Conservation (phyloP, 306 rosid species). For the Citrullus amarus region DNA sequence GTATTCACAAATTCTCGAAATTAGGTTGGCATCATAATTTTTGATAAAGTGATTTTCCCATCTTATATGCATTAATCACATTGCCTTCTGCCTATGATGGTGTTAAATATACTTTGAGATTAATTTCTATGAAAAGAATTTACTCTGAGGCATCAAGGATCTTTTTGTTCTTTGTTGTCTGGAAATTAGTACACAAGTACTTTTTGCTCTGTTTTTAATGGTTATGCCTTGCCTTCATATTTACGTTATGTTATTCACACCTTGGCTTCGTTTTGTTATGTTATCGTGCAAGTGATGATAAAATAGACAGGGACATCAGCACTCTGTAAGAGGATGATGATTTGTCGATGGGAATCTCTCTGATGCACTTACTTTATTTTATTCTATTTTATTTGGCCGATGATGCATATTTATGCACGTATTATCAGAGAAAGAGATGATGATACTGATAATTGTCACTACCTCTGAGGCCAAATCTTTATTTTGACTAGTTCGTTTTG, state of each 20-base stretch:
- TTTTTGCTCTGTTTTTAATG: too few species aligned
- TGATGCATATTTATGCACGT: conserved; percentile 38
- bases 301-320: conserved; percentile 61
- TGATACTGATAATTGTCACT: conserved; percentile 66
- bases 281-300: conserved; percentile 31
- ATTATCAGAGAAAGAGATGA: conserved; percentile 42
- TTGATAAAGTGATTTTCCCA: background rate
- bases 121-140: conserved; percentile 31
- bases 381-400: conserved; percentile 22
- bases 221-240: too few species aligned
- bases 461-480: conserved; percentile 31
- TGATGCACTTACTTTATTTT: conserved; percentile 21
- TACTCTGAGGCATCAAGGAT: conserved; percentile 37
- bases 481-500: too few species aligned
- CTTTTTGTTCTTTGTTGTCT: too few species aligned
- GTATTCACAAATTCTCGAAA: too few species aligned
- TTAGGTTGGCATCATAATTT: too few species aligned
- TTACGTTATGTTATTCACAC: too few species aligned
- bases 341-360: conserved; percentile 61
- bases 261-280: background rate
- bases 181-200: too few species aligned
- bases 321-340: conserved; percentile 29
- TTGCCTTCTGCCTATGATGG: background rate
- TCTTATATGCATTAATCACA: background rate
- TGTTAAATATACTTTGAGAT: conserved; percentile 70